Percentiles rank a stretch among this genome's conserved stretches.
Evolutionary conservation across 2,329 filamentous ascomycete genomes (phyloP).

Genomic region (Hypoxylon sp.): DNA sequence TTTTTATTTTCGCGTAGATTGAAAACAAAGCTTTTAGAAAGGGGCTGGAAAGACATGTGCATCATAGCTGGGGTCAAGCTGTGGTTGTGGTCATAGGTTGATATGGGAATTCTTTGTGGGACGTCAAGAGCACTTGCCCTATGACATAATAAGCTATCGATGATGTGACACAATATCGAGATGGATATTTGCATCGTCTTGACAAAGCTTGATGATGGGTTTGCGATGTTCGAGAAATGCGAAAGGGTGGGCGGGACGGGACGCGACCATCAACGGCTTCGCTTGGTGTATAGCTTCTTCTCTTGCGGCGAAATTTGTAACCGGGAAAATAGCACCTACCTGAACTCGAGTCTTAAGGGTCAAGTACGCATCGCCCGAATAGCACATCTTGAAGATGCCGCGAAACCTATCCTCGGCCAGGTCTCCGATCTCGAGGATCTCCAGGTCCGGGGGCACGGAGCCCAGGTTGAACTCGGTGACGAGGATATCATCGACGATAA

Average conservation of each 20-base stretch:
- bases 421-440: constrained; percentile 98
- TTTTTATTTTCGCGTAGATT: constrained; percentile 30
- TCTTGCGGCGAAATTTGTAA: constrained; percentile 4
- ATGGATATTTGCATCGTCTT: constrained; percentile 12
- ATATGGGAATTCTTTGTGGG: constrained; percentile 16
- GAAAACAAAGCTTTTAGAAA: constrained; percentile 25
- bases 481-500: constrained; percentile 99
- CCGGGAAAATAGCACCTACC: constrained; percentile 61
- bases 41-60: constrained; percentile 19
- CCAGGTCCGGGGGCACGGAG: constrained; percentile 91
- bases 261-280: constrained; percentile 1
- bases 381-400: constrained; percentile 99
- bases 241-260: constrained; percentile 4
- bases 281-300: constrained; percentile 1
- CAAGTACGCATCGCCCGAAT: constrained; percentile 93
- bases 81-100: constrained; percentile 15
- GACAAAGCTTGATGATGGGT: constrained; percentile 17
- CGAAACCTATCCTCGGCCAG: constrained; percentile 96
- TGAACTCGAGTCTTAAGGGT: constrained; percentile 96
- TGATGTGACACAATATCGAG: constrained; percentile 6
- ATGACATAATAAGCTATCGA: constrained; percentile 18
- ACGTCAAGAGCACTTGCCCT: constrained; percentile 41
- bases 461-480: constrained; percentile 98
- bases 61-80: constrained; percentile 9
- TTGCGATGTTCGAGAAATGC: constrained; percentile 8